phyloP scores from a whole-genome alignment of 2,329 filamentous ascomycete species.

The Capronia coronata region DNA sequence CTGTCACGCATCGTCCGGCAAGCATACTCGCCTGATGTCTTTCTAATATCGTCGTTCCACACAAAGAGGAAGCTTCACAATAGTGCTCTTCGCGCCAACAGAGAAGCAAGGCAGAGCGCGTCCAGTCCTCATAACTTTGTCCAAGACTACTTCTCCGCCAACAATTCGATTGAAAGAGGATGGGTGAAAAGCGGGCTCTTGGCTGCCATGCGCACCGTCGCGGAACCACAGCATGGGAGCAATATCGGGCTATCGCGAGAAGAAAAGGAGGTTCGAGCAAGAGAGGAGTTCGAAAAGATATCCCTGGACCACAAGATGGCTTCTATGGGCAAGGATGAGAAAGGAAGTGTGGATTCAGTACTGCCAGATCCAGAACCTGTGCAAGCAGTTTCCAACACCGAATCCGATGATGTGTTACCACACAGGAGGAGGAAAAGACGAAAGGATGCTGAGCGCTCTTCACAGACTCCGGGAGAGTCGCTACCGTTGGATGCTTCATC shows the following conservation, averaged over 20 bases:
- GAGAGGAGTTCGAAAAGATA: conserved; percentile 11
- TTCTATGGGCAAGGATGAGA: neutral
- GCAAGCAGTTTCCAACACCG: neutral
- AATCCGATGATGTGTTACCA: conserved; percentile 18
- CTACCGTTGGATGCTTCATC: conserved; percentile 57
- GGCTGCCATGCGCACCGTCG: conserved; percentile 22
- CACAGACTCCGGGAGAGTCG: conserved; percentile 27
- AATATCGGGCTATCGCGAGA: neutral
- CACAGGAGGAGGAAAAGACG: conserved; percentile 25
- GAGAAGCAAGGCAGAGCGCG: conserved; percentile 6
- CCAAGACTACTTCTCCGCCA: conserved; percentile 29
- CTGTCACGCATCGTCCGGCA: conserved; percentile 10
- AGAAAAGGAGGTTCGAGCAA: neutral
- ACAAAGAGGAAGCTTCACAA: conserved; percentile 24
- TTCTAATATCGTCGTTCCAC: conserved; percentile 20
- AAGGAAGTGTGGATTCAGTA: neutral
- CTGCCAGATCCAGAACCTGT: neutral
- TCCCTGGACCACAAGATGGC: conserved; percentile 6
- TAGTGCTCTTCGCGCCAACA: conserved; percentile 6
- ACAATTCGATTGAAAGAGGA: conserved; percentile 27
- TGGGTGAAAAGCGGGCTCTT: conserved; percentile 28
- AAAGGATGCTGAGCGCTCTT: conserved; percentile 12
- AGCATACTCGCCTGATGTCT: conserved; percentile 7
- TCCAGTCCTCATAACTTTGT: conserved; percentile 23
- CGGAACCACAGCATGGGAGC: conserved; percentile 6